Percentiles rank a stretch among this genome's conserved stretches.
phyloP scores from a whole-genome alignment of 2,329 filamentous ascomycete species.

The Nothomitra cinnamomea region DNA sequence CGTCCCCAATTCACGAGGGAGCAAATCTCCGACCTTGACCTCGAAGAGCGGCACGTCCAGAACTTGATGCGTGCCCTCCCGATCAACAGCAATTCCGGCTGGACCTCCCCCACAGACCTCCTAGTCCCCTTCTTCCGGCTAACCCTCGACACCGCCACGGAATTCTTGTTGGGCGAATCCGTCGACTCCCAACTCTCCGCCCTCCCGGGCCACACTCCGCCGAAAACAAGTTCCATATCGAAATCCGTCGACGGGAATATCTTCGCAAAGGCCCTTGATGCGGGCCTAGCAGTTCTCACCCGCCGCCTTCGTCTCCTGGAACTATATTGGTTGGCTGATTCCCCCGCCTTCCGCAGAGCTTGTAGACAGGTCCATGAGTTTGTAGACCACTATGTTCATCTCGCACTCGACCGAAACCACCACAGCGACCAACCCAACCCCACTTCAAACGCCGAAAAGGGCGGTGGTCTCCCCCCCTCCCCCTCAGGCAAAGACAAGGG shows the following conservation, averaged over 20 bases:
- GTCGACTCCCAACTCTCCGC: conserved; percentile 13
- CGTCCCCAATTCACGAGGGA: conserved; percentile 26
- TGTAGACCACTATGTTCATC: conserved; percentile 3
- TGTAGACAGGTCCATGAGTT: conserved; percentile 10
- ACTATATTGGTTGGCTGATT: background rate
- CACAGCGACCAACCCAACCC: too few species aligned
- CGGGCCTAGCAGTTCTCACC: conserved; percentile 10
- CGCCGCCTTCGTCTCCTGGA: background rate
- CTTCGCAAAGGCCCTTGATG: conserved; percentile 21
- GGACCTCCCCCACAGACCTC: conserved; percentile 31
- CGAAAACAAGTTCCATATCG: background rate
- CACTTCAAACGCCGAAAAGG: background rate
- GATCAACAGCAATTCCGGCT: background rate
- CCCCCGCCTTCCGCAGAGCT: conserved; percentile 9
- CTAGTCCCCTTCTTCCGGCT: conserved; percentile 46
- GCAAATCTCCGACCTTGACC: conserved; percentile 27
- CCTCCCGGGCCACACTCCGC: background rate
- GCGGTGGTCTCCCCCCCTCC: background rate
- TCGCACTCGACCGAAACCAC: conserved; percentile 1
- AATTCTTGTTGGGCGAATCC: conserved; percentile 45
- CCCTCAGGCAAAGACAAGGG: too few species aligned
- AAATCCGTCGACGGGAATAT: background rate
- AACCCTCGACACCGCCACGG: conserved; percentile 49
- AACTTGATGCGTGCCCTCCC: conserved; percentile 16
- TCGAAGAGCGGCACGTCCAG: conserved; percentile 27